phyloP scores from a whole-genome alignment of 371 early-diverging fungal species.

The Mucor velutinosus region DNA sequence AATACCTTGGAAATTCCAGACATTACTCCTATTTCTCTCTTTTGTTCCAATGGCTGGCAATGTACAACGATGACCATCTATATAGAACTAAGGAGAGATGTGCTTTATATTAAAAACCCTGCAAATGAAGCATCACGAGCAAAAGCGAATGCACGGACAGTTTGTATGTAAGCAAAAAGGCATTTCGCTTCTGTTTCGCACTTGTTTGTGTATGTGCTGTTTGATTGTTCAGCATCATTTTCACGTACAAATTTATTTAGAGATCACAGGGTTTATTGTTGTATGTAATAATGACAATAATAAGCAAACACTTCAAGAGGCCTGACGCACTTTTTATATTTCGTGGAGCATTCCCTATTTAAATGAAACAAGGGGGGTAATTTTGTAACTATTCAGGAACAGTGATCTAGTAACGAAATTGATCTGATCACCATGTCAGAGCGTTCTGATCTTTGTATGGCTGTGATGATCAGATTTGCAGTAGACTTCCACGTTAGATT shows the following conservation, averaged over 20 bases:
- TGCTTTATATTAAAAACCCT: not conserved
- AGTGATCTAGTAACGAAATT: not conserved
- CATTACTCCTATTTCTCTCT: not conserved
- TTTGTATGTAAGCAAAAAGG: not conserved
- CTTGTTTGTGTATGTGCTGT: not conserved
- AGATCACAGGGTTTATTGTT: slow-evolving; percentile 2
- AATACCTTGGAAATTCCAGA: no score
- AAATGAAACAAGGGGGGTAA: not conserved
- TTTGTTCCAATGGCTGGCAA: not conserved
- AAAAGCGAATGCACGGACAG: not conserved
- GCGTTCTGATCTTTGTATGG: not conserved
- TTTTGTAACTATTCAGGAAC: not conserved
- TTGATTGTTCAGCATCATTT: not conserved
- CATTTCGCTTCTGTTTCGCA: not conserved
- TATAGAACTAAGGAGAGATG: no score
- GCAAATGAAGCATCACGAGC: not conserved
- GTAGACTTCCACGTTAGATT: no score
- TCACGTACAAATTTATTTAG: not conserved
- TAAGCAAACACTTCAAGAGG: not conserved
- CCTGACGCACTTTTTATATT: not conserved
- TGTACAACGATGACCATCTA: no score
- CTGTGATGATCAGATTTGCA: not conserved
- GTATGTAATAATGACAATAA: not conserved
- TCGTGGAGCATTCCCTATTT: no score
- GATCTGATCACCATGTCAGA: not conserved